Evolutionary conservation across 768 basidiomycete genomes (phyloP).

Genomic region (Termitomyces sp.): DNA sequence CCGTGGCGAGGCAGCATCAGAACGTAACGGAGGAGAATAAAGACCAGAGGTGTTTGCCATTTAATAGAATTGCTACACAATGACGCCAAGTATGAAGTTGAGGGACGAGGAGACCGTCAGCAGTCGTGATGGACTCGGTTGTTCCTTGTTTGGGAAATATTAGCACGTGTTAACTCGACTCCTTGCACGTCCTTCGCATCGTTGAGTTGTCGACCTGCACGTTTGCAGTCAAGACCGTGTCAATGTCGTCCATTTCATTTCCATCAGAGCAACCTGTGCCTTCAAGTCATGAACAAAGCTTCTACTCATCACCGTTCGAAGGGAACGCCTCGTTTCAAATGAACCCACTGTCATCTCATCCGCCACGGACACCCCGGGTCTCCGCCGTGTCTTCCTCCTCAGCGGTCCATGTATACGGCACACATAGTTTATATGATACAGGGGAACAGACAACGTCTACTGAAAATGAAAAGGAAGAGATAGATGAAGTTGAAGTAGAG

Average conservation of each 20-base stretch:
- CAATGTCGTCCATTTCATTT: conserved; percentile 70
- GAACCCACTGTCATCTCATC: conserved; percentile 77
- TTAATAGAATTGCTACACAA: neutral
- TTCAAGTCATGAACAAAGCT: conserved; percentile 42
- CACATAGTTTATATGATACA: conserved; percentile 38
- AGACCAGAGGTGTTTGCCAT: conserved; percentile 33
- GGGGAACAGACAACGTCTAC: conserved; percentile 35
- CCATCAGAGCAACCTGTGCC: conserved; percentile 41
- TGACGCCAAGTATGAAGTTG: neutral
- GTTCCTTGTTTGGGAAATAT: conserved; percentile 15
- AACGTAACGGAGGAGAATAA: conserved; percentile 63
- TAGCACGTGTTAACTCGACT: conserved; percentile 16
- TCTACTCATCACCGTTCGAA: conserved; percentile 60
- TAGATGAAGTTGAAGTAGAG: conserved; percentile 38
- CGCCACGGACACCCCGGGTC: conserved; percentile 70
- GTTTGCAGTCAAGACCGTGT: neutral
- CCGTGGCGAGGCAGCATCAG: conserved; percentile 52
- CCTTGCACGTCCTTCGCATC: conserved; percentile 3
- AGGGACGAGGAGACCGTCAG: neutral
- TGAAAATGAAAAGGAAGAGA: conserved; percentile 28
- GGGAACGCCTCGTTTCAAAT: conserved; percentile 65
- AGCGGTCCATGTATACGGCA: conserved; percentile 32
- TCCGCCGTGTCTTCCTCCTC: conserved; percentile 38
- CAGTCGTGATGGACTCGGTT: conserved; percentile 8
- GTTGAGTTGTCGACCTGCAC: conserved; percentile 1